Base-by-base conservation (phyloP, 2,329 filamentous ascomycete genomes). In the Paraconiothyrium brasiliense region DNA sequence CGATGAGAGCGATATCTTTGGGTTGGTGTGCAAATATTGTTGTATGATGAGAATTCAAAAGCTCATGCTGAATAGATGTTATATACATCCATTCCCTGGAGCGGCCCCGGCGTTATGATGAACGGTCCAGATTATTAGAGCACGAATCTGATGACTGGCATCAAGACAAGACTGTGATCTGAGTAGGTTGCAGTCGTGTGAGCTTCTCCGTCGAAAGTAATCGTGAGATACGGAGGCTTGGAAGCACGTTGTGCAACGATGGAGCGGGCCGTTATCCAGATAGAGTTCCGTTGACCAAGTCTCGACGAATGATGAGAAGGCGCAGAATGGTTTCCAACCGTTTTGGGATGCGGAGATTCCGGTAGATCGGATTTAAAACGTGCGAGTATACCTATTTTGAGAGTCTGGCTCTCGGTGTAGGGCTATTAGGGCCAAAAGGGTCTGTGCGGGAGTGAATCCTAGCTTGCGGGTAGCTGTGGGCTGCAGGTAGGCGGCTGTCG, bases 401-500 rank as follows among this genome's bases (percentile, higher is more conserved):
- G 72, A 57, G 27, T 60, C 65, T 75, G 73, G 71, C 71, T 70
- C 69, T 47, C 60, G 61, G 35, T 43, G 50, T 34, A 59, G 50
- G 50, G 34, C 34, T 48, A 20, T 30, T 16, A 54, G 22, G 41
- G 32, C 50, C 20, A 39, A 34, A 10, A 32, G 6, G 50, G 60
- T 35, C 59, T 57, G 64, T 59, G 58, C 49, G 32, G 22, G 22
- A 47, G 50, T 54, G 49, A 37, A 35, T 52, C 48, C 48, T 30
- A 27, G 41, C 27, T 44, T 16, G n/a, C 44, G 43, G 57, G 50
- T 59, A 48, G 50, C 22, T 37, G 24, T 44, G 50, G 22, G 46
- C 11, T 37, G 55, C 44, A 50, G 46, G 27, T 32, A 68, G 65
- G 59, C 44, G 75, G 75, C 70, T 76, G 73, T 74, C 73, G 74